phyloP scores from a whole-genome alignment of 179 eudicot genomes.

The Kewa caespitosa region DNA sequence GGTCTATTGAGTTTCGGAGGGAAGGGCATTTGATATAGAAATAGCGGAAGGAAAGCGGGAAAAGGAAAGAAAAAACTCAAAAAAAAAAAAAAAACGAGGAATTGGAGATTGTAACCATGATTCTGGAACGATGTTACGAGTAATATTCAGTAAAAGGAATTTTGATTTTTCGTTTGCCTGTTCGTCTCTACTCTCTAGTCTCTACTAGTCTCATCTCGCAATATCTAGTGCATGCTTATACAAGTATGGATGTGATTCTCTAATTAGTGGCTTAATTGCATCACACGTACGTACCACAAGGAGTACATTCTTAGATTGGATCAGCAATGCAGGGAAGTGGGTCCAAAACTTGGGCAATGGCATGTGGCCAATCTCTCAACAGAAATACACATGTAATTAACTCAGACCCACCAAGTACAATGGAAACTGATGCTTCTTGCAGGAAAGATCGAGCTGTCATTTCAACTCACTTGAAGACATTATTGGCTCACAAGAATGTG shows the following conservation, averaged over 20 bases:
- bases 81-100: constrained; percentile 18
- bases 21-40: constrained; percentile 14
- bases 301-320: background rate
- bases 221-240: background rate
- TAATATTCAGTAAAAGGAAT: constrained; percentile 24
- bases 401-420: constrained; percentile 21
- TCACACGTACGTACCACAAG: constrained; percentile 4
- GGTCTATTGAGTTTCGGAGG: constrained; percentile 9
- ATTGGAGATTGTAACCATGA: constrained; percentile 34
- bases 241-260: background rate
- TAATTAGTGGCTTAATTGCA: background rate
- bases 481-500: background rate
- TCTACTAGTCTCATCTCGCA: too few species aligned
- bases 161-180: constrained; percentile 11
- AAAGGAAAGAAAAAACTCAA: background rate
- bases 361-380: constrained; percentile 16
- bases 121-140: constrained; percentile 24
- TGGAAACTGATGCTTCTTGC: background rate
- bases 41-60: background rate
- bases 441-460: constrained; percentile 1
- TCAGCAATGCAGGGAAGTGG: constrained; percentile 22
- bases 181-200: background rate
- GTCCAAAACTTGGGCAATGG: background rate
- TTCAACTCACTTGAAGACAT: background rate
- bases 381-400: constrained; percentile 8